A percentile compares a stretch with the other conserved stretches of the same genome.
Conservation (phyloP, 139 green algal genomes). For the Chlamydomonas eustigma region DNA sequence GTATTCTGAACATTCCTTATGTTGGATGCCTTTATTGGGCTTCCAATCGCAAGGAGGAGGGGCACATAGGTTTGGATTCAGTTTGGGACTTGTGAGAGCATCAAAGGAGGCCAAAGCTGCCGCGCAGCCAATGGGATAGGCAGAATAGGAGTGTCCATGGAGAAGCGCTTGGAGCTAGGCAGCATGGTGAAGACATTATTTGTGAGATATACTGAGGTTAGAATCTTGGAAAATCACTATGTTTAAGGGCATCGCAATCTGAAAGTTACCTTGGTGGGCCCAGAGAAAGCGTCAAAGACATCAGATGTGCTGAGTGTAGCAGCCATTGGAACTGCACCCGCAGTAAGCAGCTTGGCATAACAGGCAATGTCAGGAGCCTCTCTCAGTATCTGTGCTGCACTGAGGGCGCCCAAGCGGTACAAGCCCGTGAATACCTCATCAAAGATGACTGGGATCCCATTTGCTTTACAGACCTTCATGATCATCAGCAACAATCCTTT, state of each 20-base stretch:
- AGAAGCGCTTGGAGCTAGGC: constrained; percentile 70
- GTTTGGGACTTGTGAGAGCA: constrained; percentile 47
- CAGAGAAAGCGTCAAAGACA: constrained; percentile 83
- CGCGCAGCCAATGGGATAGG: constrained; percentile 82
- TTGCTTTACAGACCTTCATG: constrained; percentile 52
- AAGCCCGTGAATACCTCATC: constrained; percentile 95
- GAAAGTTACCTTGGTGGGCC: constrained; percentile 61
- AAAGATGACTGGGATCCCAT: constrained; percentile 83
- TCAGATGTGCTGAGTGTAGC: constrained; percentile 73
- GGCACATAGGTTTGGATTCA: constrained; percentile 75
- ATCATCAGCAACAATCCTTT: no score
- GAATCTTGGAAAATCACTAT: background rate
- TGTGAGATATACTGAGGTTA: background rate
- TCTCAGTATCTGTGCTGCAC: constrained; percentile 62
- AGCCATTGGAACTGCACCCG: constrained; percentile 77
- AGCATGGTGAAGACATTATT: background rate
- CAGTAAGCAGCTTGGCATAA: constrained; percentile 92
- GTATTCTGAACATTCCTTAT: no score
- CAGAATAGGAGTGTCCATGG: constrained; percentile 98
- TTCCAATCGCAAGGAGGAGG: no score
- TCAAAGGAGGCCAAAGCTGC: constrained; percentile 67
- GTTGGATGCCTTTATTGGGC: no score
- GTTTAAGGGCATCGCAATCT: background rate
- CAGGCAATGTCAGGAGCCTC: constrained; percentile 86
- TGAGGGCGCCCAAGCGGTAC: constrained; percentile 73